phyloP scores from a whole-genome alignment of 2,329 filamentous ascomycete genomes.

The Stagonosporopsis chrysanthemi region DNA sequence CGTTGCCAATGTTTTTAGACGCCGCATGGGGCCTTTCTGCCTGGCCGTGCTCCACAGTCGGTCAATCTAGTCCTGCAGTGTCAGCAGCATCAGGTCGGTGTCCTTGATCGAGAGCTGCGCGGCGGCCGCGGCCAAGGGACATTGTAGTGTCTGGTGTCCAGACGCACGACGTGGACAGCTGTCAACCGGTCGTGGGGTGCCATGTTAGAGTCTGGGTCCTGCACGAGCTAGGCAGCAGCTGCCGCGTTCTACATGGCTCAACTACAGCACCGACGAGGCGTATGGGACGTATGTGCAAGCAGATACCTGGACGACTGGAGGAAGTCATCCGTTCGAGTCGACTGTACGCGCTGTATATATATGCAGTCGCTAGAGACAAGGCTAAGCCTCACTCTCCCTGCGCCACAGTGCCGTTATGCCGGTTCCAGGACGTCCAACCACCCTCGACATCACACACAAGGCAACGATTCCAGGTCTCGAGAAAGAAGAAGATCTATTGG shows the following conservation, averaged over 20 bases:
- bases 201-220: constrained; percentile 27
- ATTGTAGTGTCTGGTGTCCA: constrained; percentile 16
- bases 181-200: constrained; percentile 24
- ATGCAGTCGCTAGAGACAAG: constrained; percentile 25
- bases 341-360: constrained; percentile 24
- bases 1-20: constrained; percentile 21
- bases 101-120: constrained; percentile 7
- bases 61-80: constrained; percentile 31
- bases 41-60: constrained; percentile 27
- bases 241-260: constrained; percentile 7
- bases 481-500: constrained; percentile 12
- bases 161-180: constrained; percentile 20
- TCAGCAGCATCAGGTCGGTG: constrained; percentile 28
- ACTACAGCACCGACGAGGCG: not conserved
- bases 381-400: constrained; percentile 46
- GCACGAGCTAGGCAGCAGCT: constrained; percentile 34
- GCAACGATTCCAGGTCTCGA: constrained; percentile 5
- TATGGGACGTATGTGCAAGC: not conserved
- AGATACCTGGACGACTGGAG: not conserved
- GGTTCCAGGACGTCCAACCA: constrained; percentile 27
- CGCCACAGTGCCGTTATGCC: constrained; percentile 34
- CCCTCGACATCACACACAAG: constrained; percentile 27
- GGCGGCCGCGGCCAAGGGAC: constrained; percentile 12
- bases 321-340: not conserved
- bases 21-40: constrained; percentile 29